Conservation (phyloP, 192 early-diverging fungal species). For the Diversispora epigaea region DNA sequence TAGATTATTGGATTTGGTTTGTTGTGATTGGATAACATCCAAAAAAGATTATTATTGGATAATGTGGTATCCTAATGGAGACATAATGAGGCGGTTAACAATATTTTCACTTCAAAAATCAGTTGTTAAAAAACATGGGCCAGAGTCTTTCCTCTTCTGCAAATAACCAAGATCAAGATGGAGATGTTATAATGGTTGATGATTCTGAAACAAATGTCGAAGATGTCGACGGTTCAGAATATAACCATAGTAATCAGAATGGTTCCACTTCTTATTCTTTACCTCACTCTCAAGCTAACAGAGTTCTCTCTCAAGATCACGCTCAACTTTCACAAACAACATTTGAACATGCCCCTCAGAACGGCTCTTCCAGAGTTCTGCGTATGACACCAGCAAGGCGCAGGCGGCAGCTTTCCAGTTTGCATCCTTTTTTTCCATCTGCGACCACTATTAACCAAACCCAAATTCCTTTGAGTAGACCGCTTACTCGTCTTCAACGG, state of each 20-base stretch:
- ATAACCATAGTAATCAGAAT: background rate
- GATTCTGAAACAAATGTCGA: background rate
- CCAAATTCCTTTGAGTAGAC: slow-evolving; percentile 5
- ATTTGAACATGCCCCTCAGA: background rate
- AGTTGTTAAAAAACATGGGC: background rate
- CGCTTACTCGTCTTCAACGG: slow-evolving; percentile 8
- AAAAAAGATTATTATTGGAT: too few species aligned
- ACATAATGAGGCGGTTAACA: too few species aligned
- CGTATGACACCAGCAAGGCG: slow-evolving; percentile 21
- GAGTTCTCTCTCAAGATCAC: background rate
- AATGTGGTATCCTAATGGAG: too few species aligned
- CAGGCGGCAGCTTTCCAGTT: slow-evolving; percentile 11
- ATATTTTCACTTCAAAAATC: too few species aligned
- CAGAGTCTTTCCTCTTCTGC: slow-evolving; percentile 3
- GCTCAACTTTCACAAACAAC: background rate
- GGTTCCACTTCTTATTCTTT: background rate
- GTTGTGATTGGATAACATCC: too few species aligned
- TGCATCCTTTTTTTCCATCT: slow-evolving; percentile 17
- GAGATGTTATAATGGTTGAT: slow-evolving; percentile 22
- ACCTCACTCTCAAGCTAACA: background rate
- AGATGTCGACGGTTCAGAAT: background rate
- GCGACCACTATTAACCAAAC: slow-evolving; percentile 5
- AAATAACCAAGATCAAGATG: slow-evolving; percentile 23
- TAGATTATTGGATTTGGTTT: too few species aligned
- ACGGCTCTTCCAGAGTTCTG: slow-evolving; percentile 8